Conservation (phyloP, 2,329 filamentous ascomycete genomes). For the Ascochyta fabae region DNA sequence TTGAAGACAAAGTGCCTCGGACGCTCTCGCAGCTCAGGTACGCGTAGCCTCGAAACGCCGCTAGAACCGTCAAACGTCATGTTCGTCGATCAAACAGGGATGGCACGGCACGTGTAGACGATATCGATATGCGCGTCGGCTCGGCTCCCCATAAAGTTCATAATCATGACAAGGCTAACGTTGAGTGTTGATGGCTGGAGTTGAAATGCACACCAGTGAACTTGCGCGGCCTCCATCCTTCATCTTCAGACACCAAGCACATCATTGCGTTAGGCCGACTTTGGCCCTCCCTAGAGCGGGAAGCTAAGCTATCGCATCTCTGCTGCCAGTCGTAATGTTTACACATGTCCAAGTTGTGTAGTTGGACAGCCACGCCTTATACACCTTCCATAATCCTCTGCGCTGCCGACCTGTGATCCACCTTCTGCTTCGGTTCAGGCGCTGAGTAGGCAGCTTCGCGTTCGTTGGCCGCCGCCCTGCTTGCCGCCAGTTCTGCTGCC, state of each 20-base stretch:
- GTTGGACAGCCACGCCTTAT: neutral
- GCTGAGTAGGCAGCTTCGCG: conserved; percentile 8
- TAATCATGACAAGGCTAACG: neutral
- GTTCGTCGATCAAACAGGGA: conserved; percentile 25
- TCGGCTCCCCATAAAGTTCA: neutral
- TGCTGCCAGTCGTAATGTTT: neutral
- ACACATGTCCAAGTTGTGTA: neutral
- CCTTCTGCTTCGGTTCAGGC: conserved; percentile 11
- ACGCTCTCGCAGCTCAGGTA: conserved; percentile 22
- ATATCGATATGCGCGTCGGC: conserved; percentile 10
- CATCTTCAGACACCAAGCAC: neutral
- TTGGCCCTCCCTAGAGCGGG: neutral
- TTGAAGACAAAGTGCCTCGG: conserved; percentile 11
- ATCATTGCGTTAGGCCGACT: neutral
- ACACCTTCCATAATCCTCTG: conserved; percentile 19
- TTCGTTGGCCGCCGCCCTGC: conserved; percentile 13
- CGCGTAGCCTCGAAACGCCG: conserved; percentile 23
- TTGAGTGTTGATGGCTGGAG: neutral
- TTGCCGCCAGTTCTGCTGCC: conserved; percentile 13
- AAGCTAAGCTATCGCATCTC: neutral
- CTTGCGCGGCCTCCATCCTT: neutral
- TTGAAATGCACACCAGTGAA: neutral
- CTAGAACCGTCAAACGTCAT: conserved; percentile 29
- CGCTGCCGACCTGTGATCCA: conserved; percentile 15
- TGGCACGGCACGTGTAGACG: conserved; percentile 11